A percentile compares a stretch with the other conserved stretches of the same genome.
Evolutionary conservation across 257 asterid genomes (phyloP).

Genomic region (Nicotiana obtusifolia): DNA sequence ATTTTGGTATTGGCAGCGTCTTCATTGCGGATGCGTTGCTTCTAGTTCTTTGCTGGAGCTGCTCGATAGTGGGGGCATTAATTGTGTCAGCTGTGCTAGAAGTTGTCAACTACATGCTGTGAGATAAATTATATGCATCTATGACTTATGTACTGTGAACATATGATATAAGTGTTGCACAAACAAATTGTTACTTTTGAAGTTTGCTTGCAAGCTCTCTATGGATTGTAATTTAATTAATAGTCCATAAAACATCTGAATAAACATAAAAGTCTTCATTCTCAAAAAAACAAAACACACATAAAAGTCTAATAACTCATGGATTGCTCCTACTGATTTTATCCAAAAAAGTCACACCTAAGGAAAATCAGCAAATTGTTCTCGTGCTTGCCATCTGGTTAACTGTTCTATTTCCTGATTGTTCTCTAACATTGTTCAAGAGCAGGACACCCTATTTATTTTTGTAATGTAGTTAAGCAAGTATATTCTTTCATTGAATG

Average conservation of each 20-base stretch:
- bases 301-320: not conserved
- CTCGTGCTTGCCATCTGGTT: not conserved
- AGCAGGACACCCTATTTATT: not conserved
- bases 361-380: not conserved
- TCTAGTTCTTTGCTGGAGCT: slow-evolving; percentile 66
- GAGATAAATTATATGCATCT: slow-evolving; percentile 29
- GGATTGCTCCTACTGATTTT: not conserved
- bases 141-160: not conserved
- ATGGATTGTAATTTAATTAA: not conserved
- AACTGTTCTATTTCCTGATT: not conserved
- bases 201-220: not conserved
- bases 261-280: not conserved
- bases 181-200: not conserved
- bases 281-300: not conserved
- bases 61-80: slow-evolving; percentile 78
- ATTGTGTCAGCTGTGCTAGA: slow-evolving; percentile 59
- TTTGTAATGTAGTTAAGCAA: not conserved
- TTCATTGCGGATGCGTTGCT: slow-evolving; percentile 96
- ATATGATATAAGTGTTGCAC: not conserved
- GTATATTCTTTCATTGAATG: not conserved
- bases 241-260: not conserved
- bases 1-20: slow-evolving; percentile 49
- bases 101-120: slow-evolving; percentile 45
- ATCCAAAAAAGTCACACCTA: not conserved
- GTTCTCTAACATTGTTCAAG: not conserved